A percentile compares a stretch with the other conserved stretches of the same genome.
phyloP scores from a whole-genome alignment of 805 yeast genomes.

The Ogataea sp. region DNA sequence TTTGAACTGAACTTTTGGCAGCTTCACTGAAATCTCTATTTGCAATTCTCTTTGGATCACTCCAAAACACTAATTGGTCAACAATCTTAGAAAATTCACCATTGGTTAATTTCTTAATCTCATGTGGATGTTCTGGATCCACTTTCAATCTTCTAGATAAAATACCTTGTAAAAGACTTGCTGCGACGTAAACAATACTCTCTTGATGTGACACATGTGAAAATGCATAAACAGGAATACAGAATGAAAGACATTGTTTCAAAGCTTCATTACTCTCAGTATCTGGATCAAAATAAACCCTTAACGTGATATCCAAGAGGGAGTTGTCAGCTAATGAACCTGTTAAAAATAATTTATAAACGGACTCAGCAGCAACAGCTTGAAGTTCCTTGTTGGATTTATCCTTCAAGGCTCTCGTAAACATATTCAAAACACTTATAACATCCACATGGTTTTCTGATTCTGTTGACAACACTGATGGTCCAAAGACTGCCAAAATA shows the following conservation, averaged over 20 bases:
- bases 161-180: conserved; percentile 57
- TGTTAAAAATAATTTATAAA: conserved; percentile 74
- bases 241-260: conserved; percentile 75
- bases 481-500: conserved; percentile 70
- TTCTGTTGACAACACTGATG: conserved; percentile 51
- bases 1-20: conserved; percentile 40
- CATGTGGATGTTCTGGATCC: no score
- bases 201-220: conserved; percentile 69
- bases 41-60: conserved; percentile 67
- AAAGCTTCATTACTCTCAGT: conserved; percentile 57
- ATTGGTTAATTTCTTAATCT: conserved; percentile 19
- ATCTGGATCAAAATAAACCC: conserved; percentile 68
- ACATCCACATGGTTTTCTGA: conserved; percentile 51
- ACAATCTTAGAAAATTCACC: conserved; percentile 33
- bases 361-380: conserved; percentile 76
- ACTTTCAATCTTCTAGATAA: conserved; percentile 33
- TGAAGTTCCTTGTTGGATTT: conserved; percentile 57
- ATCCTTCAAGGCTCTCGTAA: conserved; percentile 56
- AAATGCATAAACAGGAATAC: conserved; percentile 81
- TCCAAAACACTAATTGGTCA: conserved; percentile 76
- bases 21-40: conserved; percentile 35
- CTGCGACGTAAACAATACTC: conserved; percentile 52
- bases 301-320: conserved; percentile 59
- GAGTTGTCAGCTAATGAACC: conserved; percentile 67
- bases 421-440: conserved; percentile 56